These are phyloP conservation scores for Cladorrhinum samala DNA, from an alignment of 495 filamentous ascomycete species.

Conservation along the genomic window DNA sequence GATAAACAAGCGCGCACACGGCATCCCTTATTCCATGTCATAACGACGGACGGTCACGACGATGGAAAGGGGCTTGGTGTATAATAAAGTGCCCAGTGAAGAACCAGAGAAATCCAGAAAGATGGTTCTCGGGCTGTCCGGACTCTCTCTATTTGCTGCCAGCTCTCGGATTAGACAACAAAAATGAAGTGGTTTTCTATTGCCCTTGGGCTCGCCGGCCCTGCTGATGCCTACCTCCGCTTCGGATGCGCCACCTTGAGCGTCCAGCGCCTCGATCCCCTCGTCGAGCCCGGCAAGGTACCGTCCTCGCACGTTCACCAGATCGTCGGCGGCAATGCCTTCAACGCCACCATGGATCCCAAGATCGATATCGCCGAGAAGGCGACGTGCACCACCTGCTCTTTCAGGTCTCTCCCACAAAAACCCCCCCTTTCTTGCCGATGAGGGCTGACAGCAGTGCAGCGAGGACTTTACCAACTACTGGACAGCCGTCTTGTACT, in stretches of 20 bases:
- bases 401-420: too few species aligned
- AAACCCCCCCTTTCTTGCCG: background rate
- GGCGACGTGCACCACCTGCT: constrained; percentile 28
- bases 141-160: background rate
- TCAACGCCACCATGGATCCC: constrained; percentile 41
- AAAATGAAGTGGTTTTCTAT: constrained; percentile 7
- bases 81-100: background rate
- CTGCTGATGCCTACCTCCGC: constrained; percentile 11
- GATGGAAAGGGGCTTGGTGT: background rate
- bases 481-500: constrained; percentile 44
- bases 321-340: constrained; percentile 45
- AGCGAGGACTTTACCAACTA: constrained; percentile 27
- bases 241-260: constrained; percentile 13
- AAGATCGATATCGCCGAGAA: constrained; percentile 35
- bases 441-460: background rate
- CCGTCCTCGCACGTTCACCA: constrained; percentile 44
- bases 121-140: background rate
- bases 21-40: background rate
- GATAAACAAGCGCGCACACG: background rate
- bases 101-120: background rate
- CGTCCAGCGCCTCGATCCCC: constrained; percentile 40
- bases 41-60: background rate
- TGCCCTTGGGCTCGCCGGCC: background rate
- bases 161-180: background rate
- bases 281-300: constrained; percentile 33